Evolutionary conservation across 1,139 yeast genomes (phyloP), one percentile per base, ranked within the genome.

Genomic region (Diutina rugosa): DNA sequence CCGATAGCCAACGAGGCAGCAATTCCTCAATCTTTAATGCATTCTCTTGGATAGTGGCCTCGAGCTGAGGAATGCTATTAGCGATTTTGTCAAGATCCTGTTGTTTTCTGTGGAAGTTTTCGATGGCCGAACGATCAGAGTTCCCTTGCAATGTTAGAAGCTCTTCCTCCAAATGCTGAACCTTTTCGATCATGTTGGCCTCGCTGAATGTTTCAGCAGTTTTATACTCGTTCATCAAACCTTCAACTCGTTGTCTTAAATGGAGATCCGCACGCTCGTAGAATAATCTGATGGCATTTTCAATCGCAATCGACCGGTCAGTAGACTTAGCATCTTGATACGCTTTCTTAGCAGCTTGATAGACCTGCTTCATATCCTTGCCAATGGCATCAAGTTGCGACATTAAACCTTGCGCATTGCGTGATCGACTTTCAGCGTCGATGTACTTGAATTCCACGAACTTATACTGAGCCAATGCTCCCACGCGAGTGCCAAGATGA

Each of bases 1-100:
- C 77, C 0, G 82, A 80, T 61, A 84, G 89, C 85, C 95, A 87
- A 2, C 61, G 64, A 1, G 59, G 59, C 46, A 74, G 71, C 8
- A 81, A 69, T 1, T 65, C 64, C 0, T 59, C 62, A 14, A 89
- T 80, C 48, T 77, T 64, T 1, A 63, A 61, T 38, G 72, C 72
- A 9, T 71, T 57, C 14, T 64, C 61, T 2, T 61, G 65, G 47
- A 73, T 67, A 5, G 67, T 62, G 0, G 62, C 58, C 35, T 64
- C 65, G 35, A 72, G 61, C 8, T 61, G 61, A 1, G 85, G 84
- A 38, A 79, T 59, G 46, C 64, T 67, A 7, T 57, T 61, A 55
- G 69, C 69, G 1, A 71, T 64, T 18, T 60, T 56, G 46, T 67
- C 65, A n/a, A 76, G 67, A 47, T 73, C 75, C 16, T 62, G 63